Percentiles rank a stretch among this genome's conserved stretches.
These are phyloP conservation scores for Suhomyces ambrosiae DNA, from an alignment of 1,139 yeast species.

Conservation along the genomic window DNA sequence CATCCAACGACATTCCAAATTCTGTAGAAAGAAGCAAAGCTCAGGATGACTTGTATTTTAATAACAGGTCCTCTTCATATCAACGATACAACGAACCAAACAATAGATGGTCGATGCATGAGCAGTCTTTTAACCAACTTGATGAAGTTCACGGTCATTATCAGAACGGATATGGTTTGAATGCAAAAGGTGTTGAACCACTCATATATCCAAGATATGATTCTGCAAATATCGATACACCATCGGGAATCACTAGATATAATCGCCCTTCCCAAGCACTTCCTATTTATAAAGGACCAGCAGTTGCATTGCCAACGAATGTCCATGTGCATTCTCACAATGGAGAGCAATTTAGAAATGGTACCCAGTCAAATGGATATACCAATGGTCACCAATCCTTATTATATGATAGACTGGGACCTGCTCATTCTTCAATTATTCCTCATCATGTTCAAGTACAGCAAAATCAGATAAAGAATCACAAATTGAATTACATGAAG, in stretches of 20 bases:
- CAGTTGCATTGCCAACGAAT: constrained; percentile 14
- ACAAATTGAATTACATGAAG: constrained; percentile 41
- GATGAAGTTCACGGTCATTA: neutral
- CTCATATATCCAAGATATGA: no score
- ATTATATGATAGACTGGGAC: constrained; percentile 9
- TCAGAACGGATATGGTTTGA: constrained; percentile 1
- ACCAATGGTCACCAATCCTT: constrained; percentile 2
- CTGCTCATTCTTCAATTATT: constrained; percentile 17
- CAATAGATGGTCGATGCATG: constrained; percentile 11
- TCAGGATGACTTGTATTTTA: constrained; percentile 6
- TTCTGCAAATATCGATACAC: neutral
- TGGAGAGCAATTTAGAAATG: constrained; percentile 2
- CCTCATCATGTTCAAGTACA: constrained; percentile 22
- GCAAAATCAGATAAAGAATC: constrained; percentile 21
- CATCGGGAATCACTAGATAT: constrained; percentile 4
- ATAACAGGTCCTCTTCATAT: constrained; percentile 2
- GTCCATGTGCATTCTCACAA: constrained; percentile 10
- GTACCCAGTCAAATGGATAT: neutral
- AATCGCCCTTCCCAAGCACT: constrained; percentile 14
- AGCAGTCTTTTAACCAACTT: neutral
- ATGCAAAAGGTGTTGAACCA: no score
- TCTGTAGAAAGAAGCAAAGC: neutral
- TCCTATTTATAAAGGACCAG: constrained; percentile 10
- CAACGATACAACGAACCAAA: neutral
- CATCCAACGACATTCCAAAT: constrained; percentile 11